Base-by-base conservation (phyloP, 805 yeast species). In the Pichia insulana region DNA sequence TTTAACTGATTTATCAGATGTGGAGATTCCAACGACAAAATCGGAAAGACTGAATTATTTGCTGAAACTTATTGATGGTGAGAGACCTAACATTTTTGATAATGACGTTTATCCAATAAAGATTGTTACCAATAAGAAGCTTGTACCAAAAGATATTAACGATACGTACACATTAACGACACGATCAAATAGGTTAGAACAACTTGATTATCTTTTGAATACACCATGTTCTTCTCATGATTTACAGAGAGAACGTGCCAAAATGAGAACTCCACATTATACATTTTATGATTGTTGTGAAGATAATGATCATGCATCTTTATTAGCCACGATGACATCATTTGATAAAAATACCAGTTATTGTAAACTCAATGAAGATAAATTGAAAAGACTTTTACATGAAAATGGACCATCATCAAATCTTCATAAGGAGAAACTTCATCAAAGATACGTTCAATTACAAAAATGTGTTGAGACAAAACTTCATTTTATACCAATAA, bases 211-310 rank as follows among this genome's bases (percentile, higher is more conserved):
- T 30, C 42, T 63, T 18, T 48, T 63, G 3, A 33, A 46, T 3
- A 44, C 41, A 1, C 56, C 55, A 5, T 61, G 71, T 1, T 67
- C 78, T 2, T 62, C 63, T n/a, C 60, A 58, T 16, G 50, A 47
- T 3, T 57, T 78, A 22, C 60, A 68, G 2, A 61, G 62, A 26
- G 67, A 70, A 34, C 61, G 71, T 37, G 63, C 70, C 0, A 53
- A 59, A 38, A 39, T 61, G 15, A 64, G 66, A 25, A 69, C 78
- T 0, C 47, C 57, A 2, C 52, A 53, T 15, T 57, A 57, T 30
- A 74, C 76, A 4, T 78, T 75, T 50, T 59, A 62, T 42, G 74
- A 71, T 17, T 72, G 74, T 16, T 79, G 85, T 49, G 65, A 68
- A 39, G 65, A 70, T 38, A 32, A 44, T 11, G 53, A 55, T 34